A percentile compares a stretch with the other conserved stretches of the same genome.
Evolutionary conservation across 2,329 filamentous ascomycete species (phyloP).

Genomic region (Ophiognomonia clavigignenti-juglandacearum): DNA sequence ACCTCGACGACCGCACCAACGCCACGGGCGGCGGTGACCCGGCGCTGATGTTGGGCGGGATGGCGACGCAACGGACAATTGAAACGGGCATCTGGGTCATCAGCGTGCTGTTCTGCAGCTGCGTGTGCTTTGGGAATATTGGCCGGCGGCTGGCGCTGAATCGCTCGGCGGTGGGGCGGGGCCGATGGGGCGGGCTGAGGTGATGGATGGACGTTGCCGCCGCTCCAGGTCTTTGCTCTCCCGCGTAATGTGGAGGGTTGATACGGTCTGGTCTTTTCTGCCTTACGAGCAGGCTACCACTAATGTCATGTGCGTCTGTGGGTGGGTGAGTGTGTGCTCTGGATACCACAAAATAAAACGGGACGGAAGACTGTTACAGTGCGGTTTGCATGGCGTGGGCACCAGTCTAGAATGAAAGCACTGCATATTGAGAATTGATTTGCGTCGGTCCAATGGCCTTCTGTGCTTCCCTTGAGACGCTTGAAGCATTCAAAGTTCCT

Average conservation of each 20-base stretch:
- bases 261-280: no score
- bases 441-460: no score
- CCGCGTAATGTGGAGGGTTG: no score
- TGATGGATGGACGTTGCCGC: no score
- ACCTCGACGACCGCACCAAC: constrained; percentile 22
- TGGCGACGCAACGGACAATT: constrained; percentile 57
- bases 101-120: constrained; percentile 91
- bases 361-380: not conserved
- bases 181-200: constrained; percentile 41
- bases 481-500: no score
- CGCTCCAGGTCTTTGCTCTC: no score
- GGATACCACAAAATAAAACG: not conserved
- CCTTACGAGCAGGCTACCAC: not conserved
- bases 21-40: constrained; percentile 19
- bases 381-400: not conserved
- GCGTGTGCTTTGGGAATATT: constrained; percentile 94
- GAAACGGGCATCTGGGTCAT: constrained; percentile 83
- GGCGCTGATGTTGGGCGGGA: constrained; percentile 43
- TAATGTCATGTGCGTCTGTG: not conserved
- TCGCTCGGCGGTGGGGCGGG: constrained; percentile 33
- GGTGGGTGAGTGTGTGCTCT: not conserved
- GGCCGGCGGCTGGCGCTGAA: constrained; percentile 70
- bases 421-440: no score
- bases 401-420: not conserved
- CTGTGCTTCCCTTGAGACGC: not conserved